These are phyloP conservation scores for Discostella stelligera DNA, from an alignment of 352 stramenopile species.

Conservation along the genomic window DNA sequence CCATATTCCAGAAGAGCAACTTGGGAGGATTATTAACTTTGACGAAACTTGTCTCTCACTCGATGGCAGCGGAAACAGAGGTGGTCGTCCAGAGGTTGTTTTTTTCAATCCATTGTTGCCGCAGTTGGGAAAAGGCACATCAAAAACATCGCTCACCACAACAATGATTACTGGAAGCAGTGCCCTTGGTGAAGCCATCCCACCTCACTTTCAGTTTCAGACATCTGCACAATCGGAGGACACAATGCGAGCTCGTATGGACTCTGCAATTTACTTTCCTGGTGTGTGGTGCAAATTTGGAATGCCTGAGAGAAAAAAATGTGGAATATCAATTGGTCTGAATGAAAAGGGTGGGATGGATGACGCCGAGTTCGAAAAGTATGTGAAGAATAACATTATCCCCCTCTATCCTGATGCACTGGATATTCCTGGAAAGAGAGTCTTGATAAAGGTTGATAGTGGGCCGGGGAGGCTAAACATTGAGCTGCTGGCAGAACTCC, in stretches of 20 bases:
- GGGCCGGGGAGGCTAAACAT: slow-evolving; percentile 1
- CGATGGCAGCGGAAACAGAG: not conserved
- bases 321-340: not conserved
- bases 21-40: not conserved
- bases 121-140: not conserved
- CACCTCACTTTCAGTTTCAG: slow-evolving; percentile 9
- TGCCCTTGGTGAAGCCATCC: slow-evolving; percentile 1
- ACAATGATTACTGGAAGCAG: slow-evolving; percentile 9
- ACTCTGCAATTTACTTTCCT: slow-evolving; percentile 1
- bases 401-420: slow-evolving; percentile 5
- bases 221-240: not conserved
- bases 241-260: not conserved
- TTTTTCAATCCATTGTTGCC: not conserved
- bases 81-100: not conserved
- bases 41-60: not conserved
- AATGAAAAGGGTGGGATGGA: slow-evolving; percentile 9
- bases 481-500: slow-evolving; percentile 2
- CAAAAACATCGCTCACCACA: not conserved
- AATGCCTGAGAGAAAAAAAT: not conserved
- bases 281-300: slow-evolving; percentile 3
- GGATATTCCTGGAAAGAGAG: slow-evolving; percentile 3
- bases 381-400: slow-evolving; percentile 1
- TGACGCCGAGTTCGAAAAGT: slow-evolving; percentile 5
- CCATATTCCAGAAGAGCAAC: not conserved
- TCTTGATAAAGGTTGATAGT: slow-evolving; percentile 6